A percentile compares a stretch with the other conserved stretches of the same genome.
These are phyloP conservation scores for Monosporozyma aerobia DNA, from an alignment of 805 yeast genomes.

Conservation along the genomic window DNA sequence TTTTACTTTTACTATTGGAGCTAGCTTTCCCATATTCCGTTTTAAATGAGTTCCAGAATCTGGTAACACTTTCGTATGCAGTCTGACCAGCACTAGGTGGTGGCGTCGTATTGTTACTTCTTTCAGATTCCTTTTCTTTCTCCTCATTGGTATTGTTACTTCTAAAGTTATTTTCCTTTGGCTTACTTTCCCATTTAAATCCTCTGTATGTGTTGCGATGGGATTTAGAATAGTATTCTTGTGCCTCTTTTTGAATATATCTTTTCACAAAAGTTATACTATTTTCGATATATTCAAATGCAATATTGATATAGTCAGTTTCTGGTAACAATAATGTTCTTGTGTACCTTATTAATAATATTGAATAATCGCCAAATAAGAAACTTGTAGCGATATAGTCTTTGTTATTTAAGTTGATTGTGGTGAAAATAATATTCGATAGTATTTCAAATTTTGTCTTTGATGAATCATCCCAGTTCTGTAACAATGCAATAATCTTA, in stretches of 20 bases:
- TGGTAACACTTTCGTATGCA: neutral
- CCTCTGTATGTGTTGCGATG: neutral
- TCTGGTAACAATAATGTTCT: neutral
- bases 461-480: slow-evolving; percentile 6
- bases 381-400: slow-evolving; percentile 10
- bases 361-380: slow-evolving; percentile 3
- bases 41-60: neutral
- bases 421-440: slow-evolving; percentile 3
- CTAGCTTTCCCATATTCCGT: neutral
- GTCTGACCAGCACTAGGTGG: neutral
- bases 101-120: neutral
- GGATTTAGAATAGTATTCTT: neutral
- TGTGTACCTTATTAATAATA: neutral
- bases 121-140: neutral
- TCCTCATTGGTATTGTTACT: neutral
- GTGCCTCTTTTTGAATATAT: neutral
- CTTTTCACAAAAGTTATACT: neutral
- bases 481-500: slow-evolving; percentile 9
- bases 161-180: neutral
- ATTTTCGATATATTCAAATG: slow-evolving; percentile 1
- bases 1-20: neutral
- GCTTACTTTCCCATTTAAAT: neutral
- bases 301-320: neutral
- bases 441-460: slow-evolving; percentile 9
- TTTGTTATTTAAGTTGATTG: slow-evolving; percentile 3